Conservation (phyloP, 139 green algal species). For the Protoeuglena noctilucae region DNA sequence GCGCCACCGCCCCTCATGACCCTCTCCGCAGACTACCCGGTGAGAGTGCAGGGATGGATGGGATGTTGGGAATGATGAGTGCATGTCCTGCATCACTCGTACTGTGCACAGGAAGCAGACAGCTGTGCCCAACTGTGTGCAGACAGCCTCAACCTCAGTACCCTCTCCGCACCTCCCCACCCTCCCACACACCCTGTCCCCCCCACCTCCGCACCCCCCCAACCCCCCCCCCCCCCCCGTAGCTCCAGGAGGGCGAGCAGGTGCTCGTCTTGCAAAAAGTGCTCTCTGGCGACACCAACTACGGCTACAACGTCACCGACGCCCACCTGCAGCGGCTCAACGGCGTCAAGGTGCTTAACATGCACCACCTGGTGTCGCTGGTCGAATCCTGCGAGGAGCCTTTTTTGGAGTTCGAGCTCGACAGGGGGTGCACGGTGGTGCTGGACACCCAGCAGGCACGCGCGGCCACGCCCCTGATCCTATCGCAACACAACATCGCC, state of each 20-base stretch:
- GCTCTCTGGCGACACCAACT: slow-evolving; percentile 56
- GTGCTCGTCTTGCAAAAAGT: slow-evolving; percentile 31
- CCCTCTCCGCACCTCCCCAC: too few relatives aligned
- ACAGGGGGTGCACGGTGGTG: slow-evolving; percentile 62
- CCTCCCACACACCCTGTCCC: too few relatives aligned
- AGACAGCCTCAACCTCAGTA: too few relatives aligned
- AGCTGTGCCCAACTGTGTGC: too few relatives aligned
- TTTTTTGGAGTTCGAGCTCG: slow-evolving; percentile 59
- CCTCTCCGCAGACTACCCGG: too few relatives aligned
- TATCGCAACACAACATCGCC: slow-evolving; percentile 64
- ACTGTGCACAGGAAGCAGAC: too few relatives aligned
- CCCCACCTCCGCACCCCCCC: too few relatives aligned
- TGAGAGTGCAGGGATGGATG: too few relatives aligned
- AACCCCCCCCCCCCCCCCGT: too few relatives aligned
- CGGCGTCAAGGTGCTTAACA: slow-evolving; percentile 42
- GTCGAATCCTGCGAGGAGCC: slow-evolving; percentile 26
- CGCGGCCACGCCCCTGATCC: slow-evolving; percentile 39
- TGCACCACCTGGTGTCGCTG: slow-evolving; percentile 50
- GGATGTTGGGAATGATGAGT: too few relatives aligned
- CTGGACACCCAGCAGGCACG: slow-evolving; percentile 31
- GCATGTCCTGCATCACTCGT: too few relatives aligned
- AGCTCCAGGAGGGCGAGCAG: slow-evolving; percentile 23
- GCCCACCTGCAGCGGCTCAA: slow-evolving; percentile 61
- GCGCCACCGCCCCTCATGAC: too few relatives aligned
- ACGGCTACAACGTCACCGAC: slow-evolving; percentile 78